Conservation (phyloP, 139 green algal genomes). For the Coelastrella sp. region DNA sequence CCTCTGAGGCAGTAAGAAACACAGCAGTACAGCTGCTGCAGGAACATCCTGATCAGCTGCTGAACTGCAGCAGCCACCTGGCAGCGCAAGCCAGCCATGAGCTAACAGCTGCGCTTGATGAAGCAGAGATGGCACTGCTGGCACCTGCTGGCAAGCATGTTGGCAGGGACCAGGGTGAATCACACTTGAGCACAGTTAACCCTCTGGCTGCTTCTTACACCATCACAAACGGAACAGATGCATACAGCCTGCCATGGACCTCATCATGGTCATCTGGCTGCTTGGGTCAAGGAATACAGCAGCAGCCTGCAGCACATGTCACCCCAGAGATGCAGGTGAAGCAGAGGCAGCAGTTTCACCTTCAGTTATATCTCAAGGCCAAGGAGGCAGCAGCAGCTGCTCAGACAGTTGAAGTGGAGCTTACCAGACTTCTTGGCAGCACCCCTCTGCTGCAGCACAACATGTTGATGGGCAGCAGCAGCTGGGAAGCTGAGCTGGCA, state of each 20-base stretch:
- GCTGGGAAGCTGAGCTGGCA: slow-evolving; percentile 16
- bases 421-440: not conserved
- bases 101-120: not conserved
- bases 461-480: not conserved
- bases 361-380: slow-evolving; percentile 1
- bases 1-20: not conserved
- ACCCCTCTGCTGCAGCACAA: slow-evolving; percentile 15
- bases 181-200: not conserved
- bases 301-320: not conserved
- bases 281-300: not conserved
- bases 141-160: not conserved
- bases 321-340: slow-evolving; percentile 24
- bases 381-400: not conserved
- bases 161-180: not conserved
- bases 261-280: not conserved
- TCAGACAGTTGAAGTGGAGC: not conserved
- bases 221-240: not conserved
- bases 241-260: not conserved
- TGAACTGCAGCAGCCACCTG: slow-evolving; percentile 9
- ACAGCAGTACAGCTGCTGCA: slow-evolving; percentile 22
- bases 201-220: not conserved
- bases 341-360: slow-evolving; percentile 22
- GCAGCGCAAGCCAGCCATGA: slow-evolving; percentile 5
- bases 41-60: not conserved
- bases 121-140: slow-evolving; percentile 28